A percentile compares a stretch with the other conserved stretches of the same genome.
Evolutionary conservation across 495 filamentous ascomycete species (phyloP).

Genomic region (Xylaria cubensis): DNA sequence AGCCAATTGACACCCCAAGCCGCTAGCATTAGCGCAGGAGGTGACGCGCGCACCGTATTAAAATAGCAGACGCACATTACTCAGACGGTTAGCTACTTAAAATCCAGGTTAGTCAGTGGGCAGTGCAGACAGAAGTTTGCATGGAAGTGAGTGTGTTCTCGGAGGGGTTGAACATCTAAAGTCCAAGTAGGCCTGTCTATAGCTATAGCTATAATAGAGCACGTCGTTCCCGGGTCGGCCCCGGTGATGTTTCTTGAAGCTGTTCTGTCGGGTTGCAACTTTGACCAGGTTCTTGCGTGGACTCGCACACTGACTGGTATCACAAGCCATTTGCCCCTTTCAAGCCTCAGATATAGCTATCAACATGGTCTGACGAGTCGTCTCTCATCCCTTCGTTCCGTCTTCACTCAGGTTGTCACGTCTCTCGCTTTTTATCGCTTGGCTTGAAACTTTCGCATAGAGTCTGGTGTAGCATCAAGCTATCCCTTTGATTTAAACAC

Average conservation of each 20-base stretch:
- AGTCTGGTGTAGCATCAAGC: not conserved
- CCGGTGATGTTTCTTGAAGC: not conserved
- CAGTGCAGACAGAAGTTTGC: conserved; percentile 18
- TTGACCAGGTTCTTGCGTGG: not conserved
- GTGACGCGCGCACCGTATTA: conserved; percentile 4
- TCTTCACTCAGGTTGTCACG: conserved; percentile 1
- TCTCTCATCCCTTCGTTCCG: not conserved
- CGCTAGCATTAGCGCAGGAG: conserved; percentile 12
- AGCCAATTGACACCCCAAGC: conserved; percentile 17
- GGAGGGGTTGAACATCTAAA: conserved; percentile 1
- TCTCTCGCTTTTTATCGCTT: conserved; percentile 9
- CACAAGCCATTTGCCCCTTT: conserved; percentile 1
- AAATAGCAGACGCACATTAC: conserved; percentile 11
- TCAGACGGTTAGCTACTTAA: not conserved
- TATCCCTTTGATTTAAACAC: conserved; percentile 1
- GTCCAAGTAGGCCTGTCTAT: not conserved
- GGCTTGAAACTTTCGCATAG: not conserved
- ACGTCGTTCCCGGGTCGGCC: not conserved
- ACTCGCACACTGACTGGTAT: not conserved
- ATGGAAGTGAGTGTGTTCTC: not conserved
- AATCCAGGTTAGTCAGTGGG: conserved; percentile 20
- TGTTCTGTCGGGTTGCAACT: not conserved
- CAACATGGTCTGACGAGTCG: conserved; percentile 6
- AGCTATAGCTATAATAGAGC: conserved; percentile 10
- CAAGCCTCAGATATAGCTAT: not conserved